These are phyloP conservation scores for Pseudogymnoascus verrucosus DNA, from an alignment of 2,329 filamentous ascomycete species.

Conservation along the genomic window DNA sequence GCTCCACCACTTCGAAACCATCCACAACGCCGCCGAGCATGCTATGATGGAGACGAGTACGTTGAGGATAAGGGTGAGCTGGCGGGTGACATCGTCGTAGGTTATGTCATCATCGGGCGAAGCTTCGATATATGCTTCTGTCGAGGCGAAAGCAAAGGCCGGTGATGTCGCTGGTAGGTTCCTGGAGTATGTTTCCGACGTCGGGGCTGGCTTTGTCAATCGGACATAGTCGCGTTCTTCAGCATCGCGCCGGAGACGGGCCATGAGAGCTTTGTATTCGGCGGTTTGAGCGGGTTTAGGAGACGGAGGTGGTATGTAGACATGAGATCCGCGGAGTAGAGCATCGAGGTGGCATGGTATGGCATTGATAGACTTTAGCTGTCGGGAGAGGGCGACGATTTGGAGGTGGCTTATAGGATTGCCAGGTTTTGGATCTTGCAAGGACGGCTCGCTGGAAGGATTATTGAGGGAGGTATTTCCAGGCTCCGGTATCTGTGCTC, in stretches of 20 bases:
- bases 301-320: slow-evolving; percentile 74
- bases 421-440: slow-evolving; percentile 40
- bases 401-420: slow-evolving; percentile 66
- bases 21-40: slow-evolving; percentile 68
- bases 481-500: neutral
- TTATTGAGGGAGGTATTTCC: neutral
- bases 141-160: slow-evolving; percentile 48
- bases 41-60: slow-evolving; percentile 81
- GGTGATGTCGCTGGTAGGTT: slow-evolving; percentile 46
- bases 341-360: slow-evolving; percentile 50
- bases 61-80: slow-evolving; percentile 79
- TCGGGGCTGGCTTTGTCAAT: slow-evolving; percentile 58
- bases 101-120: slow-evolving; percentile 55
- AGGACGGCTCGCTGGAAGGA: slow-evolving; percentile 35
- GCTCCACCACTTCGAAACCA: slow-evolving; percentile 69
- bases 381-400: slow-evolving; percentile 53
- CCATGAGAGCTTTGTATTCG: slow-evolving; percentile 85
- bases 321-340: slow-evolving; percentile 61
- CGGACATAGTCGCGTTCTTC: slow-evolving; percentile 75
- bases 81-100: slow-evolving; percentile 68
- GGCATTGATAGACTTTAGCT: slow-evolving; percentile 34
- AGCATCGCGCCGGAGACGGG: slow-evolving; percentile 70
- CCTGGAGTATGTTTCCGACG: slow-evolving; percentile 50
- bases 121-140: slow-evolving; percentile 34
- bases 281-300: slow-evolving; percentile 63